These are phyloP conservation scores for Kandelia obovata DNA, from an alignment of 345 rosid species.

Conservation along the genomic window DNA sequence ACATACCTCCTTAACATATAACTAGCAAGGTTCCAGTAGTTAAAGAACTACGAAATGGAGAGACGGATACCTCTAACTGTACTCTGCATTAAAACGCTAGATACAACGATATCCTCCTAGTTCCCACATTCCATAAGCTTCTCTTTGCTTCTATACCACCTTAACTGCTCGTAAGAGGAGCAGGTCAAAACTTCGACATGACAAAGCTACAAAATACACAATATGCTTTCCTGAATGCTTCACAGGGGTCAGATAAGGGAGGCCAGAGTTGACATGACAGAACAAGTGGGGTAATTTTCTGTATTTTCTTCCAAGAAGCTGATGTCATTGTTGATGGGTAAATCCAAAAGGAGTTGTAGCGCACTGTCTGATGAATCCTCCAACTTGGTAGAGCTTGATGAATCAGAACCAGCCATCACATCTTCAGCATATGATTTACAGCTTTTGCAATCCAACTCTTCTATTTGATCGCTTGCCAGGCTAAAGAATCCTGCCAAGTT, in stretches of 20 bases:
- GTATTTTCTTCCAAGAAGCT: slow-evolving; percentile 69
- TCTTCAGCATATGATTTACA: slow-evolving; percentile 37
- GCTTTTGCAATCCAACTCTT: slow-evolving; percentile 48
- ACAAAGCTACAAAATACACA: background rate
- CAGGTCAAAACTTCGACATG: slow-evolving; percentile 17
- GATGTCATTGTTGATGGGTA: slow-evolving; percentile 89
- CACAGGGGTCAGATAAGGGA: slow-evolving; percentile 33
- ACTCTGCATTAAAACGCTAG: background rate
- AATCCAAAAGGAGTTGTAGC: slow-evolving; percentile 72
- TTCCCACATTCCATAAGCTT: background rate
- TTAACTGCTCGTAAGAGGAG: slow-evolving; percentile 1
- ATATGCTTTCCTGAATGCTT: background rate
- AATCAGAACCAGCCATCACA: slow-evolving; percentile 39
- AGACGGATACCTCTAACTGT: background rate
- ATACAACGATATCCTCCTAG: background rate
- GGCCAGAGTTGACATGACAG: slow-evolving; percentile 23
- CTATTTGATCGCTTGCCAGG: slow-evolving; percentile 28
- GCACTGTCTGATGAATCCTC: slow-evolving; percentile 82
- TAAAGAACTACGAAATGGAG: background rate
- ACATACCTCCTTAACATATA: slow-evolving; percentile 14
- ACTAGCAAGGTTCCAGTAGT: background rate
- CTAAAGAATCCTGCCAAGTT: slow-evolving; percentile 26
- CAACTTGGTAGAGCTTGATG: slow-evolving; percentile 45
- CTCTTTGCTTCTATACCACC: background rate
- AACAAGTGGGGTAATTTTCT: slow-evolving; percentile 29